Evolutionary conservation across 73 alveolate genomes (phyloP).

Genomic region (Tetrahymena elliotti): DNA sequence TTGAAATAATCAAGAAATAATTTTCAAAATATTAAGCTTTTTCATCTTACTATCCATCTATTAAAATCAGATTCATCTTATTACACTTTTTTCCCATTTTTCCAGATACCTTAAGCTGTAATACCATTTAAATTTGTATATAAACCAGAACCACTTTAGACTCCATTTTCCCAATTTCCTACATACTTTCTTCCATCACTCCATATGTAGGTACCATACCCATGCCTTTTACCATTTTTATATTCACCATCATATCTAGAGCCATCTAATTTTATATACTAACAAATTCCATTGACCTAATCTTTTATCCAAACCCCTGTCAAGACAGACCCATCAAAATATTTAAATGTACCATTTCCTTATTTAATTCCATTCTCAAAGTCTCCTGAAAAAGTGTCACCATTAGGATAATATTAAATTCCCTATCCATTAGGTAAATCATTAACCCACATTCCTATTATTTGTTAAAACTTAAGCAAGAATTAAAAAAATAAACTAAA

Average conservation of each 20-base stretch:
- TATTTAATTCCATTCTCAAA: not conserved
- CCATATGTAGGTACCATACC: constrained; percentile 7
- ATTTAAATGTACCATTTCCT: constrained; percentile 38
- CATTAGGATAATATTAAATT: constrained; percentile 13
- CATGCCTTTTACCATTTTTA: constrained; percentile 3
- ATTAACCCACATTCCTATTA: constrained; percentile 42
- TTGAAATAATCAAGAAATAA: no score
- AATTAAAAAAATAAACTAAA: not conserved
- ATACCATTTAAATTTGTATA: not conserved
- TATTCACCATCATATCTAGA: constrained; percentile 12
- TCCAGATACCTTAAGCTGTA: constrained; percentile 25
- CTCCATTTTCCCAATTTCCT: constrained; percentile 31
- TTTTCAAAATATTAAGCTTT: no score
- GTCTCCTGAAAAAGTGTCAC: not conserved
- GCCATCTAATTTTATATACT: not conserved
- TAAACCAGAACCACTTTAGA: constrained; percentile 31
- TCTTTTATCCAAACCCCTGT: constrained; percentile 2
- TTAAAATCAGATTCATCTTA: not conserved
- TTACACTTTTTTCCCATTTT: constrained; percentile 17
- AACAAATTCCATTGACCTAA: not conserved
- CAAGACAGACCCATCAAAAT: not conserved
- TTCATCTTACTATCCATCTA: not conserved
- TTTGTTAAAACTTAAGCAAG: not conserved
- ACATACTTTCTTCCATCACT: constrained; percentile 9
- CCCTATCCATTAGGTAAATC: constrained; percentile 57